A percentile compares a stretch with the other conserved stretches of the same genome.
phyloP scores from a whole-genome alignment of 2,329 filamentous ascomycete species.

The Taxawa tesnikishii region DNA sequence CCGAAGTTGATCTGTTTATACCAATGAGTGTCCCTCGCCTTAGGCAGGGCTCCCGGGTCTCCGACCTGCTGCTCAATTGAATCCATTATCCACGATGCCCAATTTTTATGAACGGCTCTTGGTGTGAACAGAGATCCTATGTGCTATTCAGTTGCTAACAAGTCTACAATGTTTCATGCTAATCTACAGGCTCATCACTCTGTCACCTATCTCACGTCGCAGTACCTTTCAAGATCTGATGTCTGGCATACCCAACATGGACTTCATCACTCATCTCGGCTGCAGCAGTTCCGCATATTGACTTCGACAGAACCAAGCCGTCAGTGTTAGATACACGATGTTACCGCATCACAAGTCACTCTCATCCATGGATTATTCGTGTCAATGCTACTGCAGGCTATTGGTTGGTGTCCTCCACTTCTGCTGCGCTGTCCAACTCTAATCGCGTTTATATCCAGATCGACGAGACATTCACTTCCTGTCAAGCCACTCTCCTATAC shows the following conservation, averaged over 20 bases:
- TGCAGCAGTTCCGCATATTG: too few relatives aligned
- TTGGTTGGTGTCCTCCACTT: too few relatives aligned
- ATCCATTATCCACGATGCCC: constrained; percentile 7
- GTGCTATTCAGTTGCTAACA: not conserved
- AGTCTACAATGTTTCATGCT: too few relatives aligned
- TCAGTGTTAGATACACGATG: too few relatives aligned
- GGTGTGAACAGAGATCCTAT: constrained; percentile 3
- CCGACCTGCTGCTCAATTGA: constrained; percentile 16
- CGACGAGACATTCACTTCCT: too few relatives aligned
- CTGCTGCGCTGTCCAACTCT: too few relatives aligned
- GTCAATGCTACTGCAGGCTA: too few relatives aligned
- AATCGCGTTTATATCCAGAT: too few relatives aligned
- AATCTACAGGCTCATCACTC: constrained; percentile 3
- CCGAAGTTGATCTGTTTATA: constrained; percentile 6
- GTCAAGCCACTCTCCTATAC: too few relatives aligned
- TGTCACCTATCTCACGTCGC: not conserved
- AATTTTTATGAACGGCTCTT: constrained; percentile 6
- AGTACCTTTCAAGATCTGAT: not conserved
- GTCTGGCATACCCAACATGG: constrained; percentile 1
- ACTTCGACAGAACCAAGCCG: too few relatives aligned
- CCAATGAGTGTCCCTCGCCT: constrained; percentile 14
- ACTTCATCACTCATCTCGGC: not conserved
- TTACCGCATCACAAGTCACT: too few relatives aligned
- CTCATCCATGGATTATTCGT: too few relatives aligned
- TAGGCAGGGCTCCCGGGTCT: constrained; percentile 17